Base-by-base conservation (phyloP, 2,329 filamentous ascomycete species). In the Talaromyces pinophilus region DNA sequence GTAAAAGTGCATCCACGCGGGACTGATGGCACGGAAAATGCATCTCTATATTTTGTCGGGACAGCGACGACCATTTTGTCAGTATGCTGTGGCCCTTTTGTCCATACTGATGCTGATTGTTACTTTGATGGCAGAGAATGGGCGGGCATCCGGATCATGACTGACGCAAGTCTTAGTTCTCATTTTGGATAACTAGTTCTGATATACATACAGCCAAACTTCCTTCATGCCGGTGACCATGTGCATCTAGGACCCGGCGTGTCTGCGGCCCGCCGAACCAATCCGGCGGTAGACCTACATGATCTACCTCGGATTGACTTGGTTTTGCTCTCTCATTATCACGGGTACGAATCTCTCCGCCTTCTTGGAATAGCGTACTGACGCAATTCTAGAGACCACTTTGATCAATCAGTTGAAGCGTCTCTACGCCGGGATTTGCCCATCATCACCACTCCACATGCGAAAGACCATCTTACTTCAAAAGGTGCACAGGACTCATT, bases 171-270 rank as follows among this genome's bases (percentile, higher is more conserved):
- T 65, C n/a, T 19, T 25, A 1, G 8, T 17, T 54, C 25, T 52
- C 33, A 17, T 4, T 22, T 60, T 52, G 17, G 33, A 30, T 15
- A 35, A 28, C 15, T 22, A 6, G 6, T 62, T 25, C 35, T 60
- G 22, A 65, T 19, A 60, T n/a, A 38, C 15, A 15, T 38, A 2
- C 25, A 86, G 73, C 86, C 87, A 8, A 89, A 89, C 75, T 90
- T 90, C 75, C 81, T 90, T 0, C 88, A 89, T 70, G 83, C 83
- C 1, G 87, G 87, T 38, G 87, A 89, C 71, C 86, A 90, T 70
- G 87, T 90, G 8, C 87, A 90, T 72, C 82, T 90, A 1, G 88
- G 87, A 0, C 87, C 88, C 0, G 87, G 87, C 0, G 86, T 90
- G 1, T 84, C 81, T 1, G 84, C 81, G 0, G 81, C 80, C 28